Percentiles rank a stretch among this genome's conserved stretches.
Evolutionary conservation across 768 basidiomycete genomes (phyloP).

Genomic region (Hemileccinum rubropunctum): DNA sequence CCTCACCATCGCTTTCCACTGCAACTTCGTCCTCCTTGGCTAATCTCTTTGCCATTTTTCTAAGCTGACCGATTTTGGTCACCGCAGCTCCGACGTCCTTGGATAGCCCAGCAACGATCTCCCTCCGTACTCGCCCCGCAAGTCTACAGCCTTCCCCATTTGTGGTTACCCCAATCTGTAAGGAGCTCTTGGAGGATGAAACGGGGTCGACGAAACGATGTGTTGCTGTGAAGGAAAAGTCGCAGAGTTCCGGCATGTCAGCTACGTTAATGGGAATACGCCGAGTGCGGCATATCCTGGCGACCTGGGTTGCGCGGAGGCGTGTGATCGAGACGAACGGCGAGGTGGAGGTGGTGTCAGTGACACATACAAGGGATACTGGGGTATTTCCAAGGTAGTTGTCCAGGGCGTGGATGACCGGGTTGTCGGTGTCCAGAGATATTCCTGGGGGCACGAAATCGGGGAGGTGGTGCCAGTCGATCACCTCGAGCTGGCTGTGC

Average conservation of each 20-base stretch:
- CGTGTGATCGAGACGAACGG: constrained; percentile 33
- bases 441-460: constrained; percentile 28
- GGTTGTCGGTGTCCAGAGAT: constrained; percentile 10
- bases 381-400: constrained; percentile 37
- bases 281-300: constrained; percentile 49
- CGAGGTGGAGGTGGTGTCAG: constrained; percentile 64
- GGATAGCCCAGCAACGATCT: constrained; percentile 75
- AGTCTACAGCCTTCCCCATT: constrained; percentile 91
- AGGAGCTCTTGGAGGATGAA: constrained; percentile 43
- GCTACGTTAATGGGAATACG: constrained; percentile 83
- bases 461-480: constrained; percentile 52
- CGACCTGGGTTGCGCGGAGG: constrained; percentile 57
- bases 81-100: constrained; percentile 74
- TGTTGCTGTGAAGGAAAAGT: constrained; percentile 83
- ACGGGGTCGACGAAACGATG: constrained; percentile 70
- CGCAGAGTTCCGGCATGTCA: constrained; percentile 82
- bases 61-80: constrained; percentile 65
- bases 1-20: constrained; percentile 49
- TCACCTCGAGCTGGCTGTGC: constrained; percentile 52
- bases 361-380: constrained; percentile 68
- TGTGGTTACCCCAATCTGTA: constrained; percentile 84
- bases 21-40: constrained; percentile 2
- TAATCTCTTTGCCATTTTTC: constrained; percentile 47
- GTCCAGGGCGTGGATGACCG: constrained; percentile 47
- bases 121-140: constrained; percentile 72